Evolutionary conservation across 768 basidiomycete species (phyloP), one percentile per base, ranked within the genome.

Genomic region (Cystobasidium onofrii): DNA sequence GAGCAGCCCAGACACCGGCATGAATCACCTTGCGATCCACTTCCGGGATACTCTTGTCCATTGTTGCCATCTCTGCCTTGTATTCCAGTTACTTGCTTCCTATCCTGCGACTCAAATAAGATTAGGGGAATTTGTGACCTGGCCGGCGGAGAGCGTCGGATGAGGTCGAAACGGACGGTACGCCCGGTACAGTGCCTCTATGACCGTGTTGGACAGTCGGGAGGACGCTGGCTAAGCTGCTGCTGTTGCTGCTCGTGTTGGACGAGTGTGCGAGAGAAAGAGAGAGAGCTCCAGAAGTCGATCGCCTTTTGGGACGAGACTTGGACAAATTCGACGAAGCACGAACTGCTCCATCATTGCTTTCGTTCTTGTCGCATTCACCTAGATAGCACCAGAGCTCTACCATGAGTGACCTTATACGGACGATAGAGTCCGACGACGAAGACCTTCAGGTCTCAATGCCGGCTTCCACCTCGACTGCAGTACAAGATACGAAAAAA

Each of bases 371-470:
- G 4, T 29, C 31, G 57, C 57, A 29, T 29, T 23, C n/a, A n/a
- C n/a, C 33, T 60, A 27, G 15, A 6, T 6, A 29, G 15, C 3
- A 10, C 6, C 17, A 64, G 13, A 43, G 2, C 34, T 9, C 7
- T 23, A 52, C 9, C 44, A 75, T 73, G 72, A 33, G 36, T 13
- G 77, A 76, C 33, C 76, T 79, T 62, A 75, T 78, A 50, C 72
- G 77, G 73, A 79, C 79, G 1, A 60, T 79, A 61, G 76, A 76
- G 29, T 77, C 77, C 23, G 79, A 78, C 74, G 78, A 76, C 65
- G 79, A 79, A 46, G 57, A 60, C 33, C 29, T 60, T 13, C 33
- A 29, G 29, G 29, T 34, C 34, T 18, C 52, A 33, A 31, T 23
- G 15, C 27, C 50, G 1, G 31, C 27, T 1, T 36, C 52, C 9